Base-by-base conservation (phyloP, 1,284 basidiomycete genomes). In the Violaceomyces palustris region DNA sequence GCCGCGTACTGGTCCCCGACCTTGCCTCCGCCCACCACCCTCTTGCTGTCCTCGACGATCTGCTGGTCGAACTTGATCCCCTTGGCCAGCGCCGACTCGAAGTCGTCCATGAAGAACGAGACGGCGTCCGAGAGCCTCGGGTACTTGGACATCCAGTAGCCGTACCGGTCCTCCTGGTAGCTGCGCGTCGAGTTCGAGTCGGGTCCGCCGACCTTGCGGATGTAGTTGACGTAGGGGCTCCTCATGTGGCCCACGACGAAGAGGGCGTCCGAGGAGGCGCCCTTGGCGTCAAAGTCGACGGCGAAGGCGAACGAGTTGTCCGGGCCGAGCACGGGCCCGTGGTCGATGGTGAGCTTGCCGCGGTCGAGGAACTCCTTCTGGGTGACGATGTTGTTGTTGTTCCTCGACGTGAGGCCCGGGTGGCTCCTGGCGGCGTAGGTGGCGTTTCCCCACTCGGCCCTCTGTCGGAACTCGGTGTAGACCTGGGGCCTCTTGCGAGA, bases 21-120 rank as follows among this genome's bases (percentile, higher is more conserved):
- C 10, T 51, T 42, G 37, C 64, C 61, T n/a, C 64, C 61, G 15
- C 66, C 64, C 12, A 64, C 61, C 14, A 52, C 67, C 14, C 49
- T 53, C 35, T 60, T 46, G 17, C 55, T 57, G 39, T 72, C 69
- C n/a, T 47, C 42, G 10, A 57, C 50, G n/a, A 72, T 55, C 53
- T 67, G 48, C 36, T 44, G 22, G 40, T 72, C 69, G 15, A 69
- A 58, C 32, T 43, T 71, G 22, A 78, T 75, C 22, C 80, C 61
- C 39, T 61, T 47, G 69, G 14, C 75, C 74, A 37, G 76, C 74
- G 81, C 79, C 51, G 83, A 78, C 60, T 85, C 83, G 68, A 84
- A 86, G 3, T 82, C 82, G 49, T 83, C 80, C 15, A 85, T 73
- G 7, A 69, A 67, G 47, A 75, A 71, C 6, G 57, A 50, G 19